Base-by-base conservation (phyloP, 1,139 yeast species). In the Protomyces inouyei region DNA sequence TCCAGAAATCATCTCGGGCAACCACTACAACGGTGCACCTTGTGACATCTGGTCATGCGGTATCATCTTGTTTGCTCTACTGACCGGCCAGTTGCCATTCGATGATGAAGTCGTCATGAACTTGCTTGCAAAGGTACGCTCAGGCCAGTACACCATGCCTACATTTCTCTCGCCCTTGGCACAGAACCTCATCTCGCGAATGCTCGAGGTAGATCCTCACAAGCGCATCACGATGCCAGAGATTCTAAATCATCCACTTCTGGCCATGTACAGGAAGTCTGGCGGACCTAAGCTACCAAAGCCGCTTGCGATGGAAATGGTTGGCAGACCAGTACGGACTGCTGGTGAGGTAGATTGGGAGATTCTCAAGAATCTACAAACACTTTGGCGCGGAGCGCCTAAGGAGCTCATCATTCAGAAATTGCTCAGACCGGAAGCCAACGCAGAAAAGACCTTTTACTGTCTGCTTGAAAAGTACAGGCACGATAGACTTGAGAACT, bases 11-110 rank as follows among this genome's bases (percentile, higher is more conserved):
- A 97, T 93, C 2, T 89, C 96, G 10, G 98, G 98, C 55, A 84
- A 87, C 69, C 88, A 85, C 67, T 93, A 93, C 74, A 98, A 93
- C 73, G 98, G 98, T 16, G 93, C 96, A 21, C 97, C 97, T 36
- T 86, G 95, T 46, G 99, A 93, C 76, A 93, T 93, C 63, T 93
- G 99, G 99, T 91, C 97, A 10, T 93, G 98, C 77, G 98, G 98
- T 69, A 90, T 93, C 70, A 93, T 93, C 64, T 78, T 93, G 61
- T 93, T 90, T 78, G 98, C 98, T 0, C 79, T 93, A 63, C 80
- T 93, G 65, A 92, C 98, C 0, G 98, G 98, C 45, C 93, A 93
- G 75, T 79, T 93, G 68, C 98, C 98, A 0, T 95, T 95, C 75
- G 98, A 93, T 76, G 98, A 93, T 76, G 98, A 91, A 72, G 91